phyloP scores from a whole-genome alignment of 192 early-diverging fungal genomes.

The Helicostylum pulchrum region DNA sequence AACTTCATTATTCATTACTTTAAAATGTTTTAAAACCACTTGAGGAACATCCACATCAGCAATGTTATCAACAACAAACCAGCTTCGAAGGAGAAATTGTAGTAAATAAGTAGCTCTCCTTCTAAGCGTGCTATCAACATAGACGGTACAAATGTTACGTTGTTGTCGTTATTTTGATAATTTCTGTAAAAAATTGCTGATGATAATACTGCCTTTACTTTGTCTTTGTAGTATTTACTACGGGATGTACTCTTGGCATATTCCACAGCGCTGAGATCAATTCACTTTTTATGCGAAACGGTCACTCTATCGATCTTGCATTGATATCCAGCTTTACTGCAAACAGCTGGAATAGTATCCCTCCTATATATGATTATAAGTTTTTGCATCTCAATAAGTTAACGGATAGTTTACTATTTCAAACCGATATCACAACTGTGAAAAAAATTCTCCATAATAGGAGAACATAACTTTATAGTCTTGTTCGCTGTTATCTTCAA shows the following conservation, averaged over 20 bases:
- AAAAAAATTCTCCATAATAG: no score
- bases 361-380: no score
- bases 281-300: background rate
- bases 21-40: background rate
- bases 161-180: background rate
- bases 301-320: slow-evolving; percentile 10
- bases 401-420: no score
- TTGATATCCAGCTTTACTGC: background rate
- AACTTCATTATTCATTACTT: background rate
- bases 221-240: slow-evolving; percentile 7
- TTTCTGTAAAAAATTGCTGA: background rate
- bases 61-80: background rate
- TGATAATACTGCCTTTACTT: background rate
- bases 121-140: slow-evolving; percentile 2
- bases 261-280: slow-evolving; percentile 1
- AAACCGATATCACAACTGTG: no score
- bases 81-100: background rate
- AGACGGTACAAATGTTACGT: background rate
- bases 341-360: background rate
- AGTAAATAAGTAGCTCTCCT: background rate
- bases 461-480: no score
- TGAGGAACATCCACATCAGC: background rate
- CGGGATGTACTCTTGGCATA: background rate
- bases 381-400: no score
- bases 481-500: no score